Conservation (phyloP, 1,284 basidiomycete genomes). For the Spongiforma sp. region DNA sequence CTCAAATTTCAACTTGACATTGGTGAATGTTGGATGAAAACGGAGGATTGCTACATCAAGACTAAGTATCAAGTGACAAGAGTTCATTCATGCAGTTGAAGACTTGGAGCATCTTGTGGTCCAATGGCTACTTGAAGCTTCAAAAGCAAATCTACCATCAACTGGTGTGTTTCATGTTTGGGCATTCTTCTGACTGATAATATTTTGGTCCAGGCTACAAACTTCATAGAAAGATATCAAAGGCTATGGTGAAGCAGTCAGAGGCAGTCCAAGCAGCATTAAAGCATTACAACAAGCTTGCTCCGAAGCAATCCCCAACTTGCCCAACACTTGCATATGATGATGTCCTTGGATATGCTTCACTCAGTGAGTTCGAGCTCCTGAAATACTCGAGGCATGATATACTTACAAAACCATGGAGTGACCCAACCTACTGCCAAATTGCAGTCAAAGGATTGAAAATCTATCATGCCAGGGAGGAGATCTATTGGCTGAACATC, state of each 20-base stretch:
- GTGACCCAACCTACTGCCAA: background rate
- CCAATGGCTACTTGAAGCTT: background rate
- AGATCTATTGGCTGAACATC: background rate
- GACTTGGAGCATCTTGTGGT: background rate
- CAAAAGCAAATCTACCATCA: background rate
- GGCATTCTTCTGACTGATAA: background rate
- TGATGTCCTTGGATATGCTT: background rate
- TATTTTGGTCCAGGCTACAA: background rate
- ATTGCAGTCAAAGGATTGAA: background rate
- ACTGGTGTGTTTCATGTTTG: background rate
- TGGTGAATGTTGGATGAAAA: background rate
- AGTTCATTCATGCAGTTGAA: background rate
- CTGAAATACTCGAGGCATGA: background rate
- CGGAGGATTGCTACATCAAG: background rate
- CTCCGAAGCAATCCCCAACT: background rate
- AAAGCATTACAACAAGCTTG: background rate
- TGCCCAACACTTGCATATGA: background rate
- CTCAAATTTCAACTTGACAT: background rate
- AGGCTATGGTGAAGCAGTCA: background rate
- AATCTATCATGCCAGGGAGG: background rate
- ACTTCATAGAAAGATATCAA: background rate
- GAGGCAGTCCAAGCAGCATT: too few relatives aligned
- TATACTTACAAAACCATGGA: background rate
- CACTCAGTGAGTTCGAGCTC: background rate
- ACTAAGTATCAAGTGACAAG: background rate